Percentiles rank a stretch among this genome's conserved stretches.
These are phyloP conservation scores for Chalciporus piperatoides DNA, from an alignment of 1,284 basidiomycete species.

Conservation along the genomic window DNA sequence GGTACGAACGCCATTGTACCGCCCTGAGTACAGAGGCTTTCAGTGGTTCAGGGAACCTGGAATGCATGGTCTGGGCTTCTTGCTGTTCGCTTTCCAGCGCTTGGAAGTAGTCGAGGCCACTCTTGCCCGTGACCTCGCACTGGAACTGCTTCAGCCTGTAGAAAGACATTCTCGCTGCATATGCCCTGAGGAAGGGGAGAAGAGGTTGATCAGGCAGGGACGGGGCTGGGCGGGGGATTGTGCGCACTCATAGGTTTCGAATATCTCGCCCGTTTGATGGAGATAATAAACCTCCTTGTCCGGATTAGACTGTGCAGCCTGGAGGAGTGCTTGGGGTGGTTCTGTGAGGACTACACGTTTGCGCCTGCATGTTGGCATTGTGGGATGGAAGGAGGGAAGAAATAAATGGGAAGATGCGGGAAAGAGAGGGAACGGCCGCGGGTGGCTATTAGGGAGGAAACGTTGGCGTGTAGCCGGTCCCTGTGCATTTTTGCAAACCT, in stretches of 20 bases:
- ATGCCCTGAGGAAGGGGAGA: constrained; percentile 57
- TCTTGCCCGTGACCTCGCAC: constrained; percentile 93
- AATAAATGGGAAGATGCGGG: constrained; percentile 31
- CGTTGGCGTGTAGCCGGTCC: constrained; percentile 37
- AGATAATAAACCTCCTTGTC: constrained; percentile 85
- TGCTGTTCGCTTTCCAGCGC: constrained; percentile 88
- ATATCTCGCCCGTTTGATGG: constrained; percentile 91
- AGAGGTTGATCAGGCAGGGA: constrained; percentile 25
- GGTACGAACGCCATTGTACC: constrained; percentile 91
- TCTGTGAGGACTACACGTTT: constrained; percentile 87
- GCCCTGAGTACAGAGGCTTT: constrained; percentile 88
- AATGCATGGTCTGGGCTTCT: constrained; percentile 85
- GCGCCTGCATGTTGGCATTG: constrained; percentile 87
- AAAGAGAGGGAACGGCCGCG: constrained; percentile 37
- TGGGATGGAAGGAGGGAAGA: constrained; percentile 24
- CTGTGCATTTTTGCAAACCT: constrained; percentile 37
- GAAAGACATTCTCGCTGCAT: constrained; percentile 88
- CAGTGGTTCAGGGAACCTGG: constrained; percentile 87
- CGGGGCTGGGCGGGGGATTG: constrained; percentile 8
- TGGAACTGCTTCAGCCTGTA: constrained; percentile 92
- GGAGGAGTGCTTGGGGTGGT: constrained; percentile 65
- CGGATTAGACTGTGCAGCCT: constrained; percentile 57
- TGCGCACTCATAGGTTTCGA: constrained; percentile 87
- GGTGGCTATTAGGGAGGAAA: constrained; percentile 41
- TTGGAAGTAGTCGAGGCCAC: constrained; percentile 90